Evolutionary conservation across 176 grass and related monocot genomes (phyloP), one percentile per base, ranked within the genome.

Genomic region (Rhynchospora breviuscula): DNA sequence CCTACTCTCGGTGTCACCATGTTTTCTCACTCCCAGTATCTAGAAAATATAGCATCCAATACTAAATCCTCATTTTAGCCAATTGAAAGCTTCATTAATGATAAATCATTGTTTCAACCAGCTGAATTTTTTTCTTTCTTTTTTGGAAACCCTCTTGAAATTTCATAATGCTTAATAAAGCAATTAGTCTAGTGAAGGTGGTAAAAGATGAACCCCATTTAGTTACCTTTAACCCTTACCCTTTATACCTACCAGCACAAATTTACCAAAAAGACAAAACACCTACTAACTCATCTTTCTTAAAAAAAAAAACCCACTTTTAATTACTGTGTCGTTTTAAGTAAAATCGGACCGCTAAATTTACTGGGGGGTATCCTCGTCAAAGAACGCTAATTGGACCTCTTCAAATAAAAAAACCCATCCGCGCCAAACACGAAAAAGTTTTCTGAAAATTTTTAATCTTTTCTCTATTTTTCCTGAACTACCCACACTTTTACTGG

Each of bases 391-490:
- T 67, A 18, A 67, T 51, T 82, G 80, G 80, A 82, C 80, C 62
- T 17, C 62, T 31, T 82, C 62, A 21, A 40, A 53, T 82, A 65
- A 67, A 49, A 66, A 44, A 82, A 67, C 40, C 79, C 61, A 53
- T 44, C 45, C 62, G 80, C 80, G 80, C 80, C 80, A 67, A 82
- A 18, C 60, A 26, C 62, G 60, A 48, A 81, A 81, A 64, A 81
- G 59, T 47, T 18, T 23, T 64, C 21, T 57, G 33, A 57, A 47
- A 18, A 47, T 64, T 81, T 63, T 14, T 29, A 62, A 45, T 7
- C 29, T 22, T 23, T 48, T 25, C 10, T 19, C 15, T 1, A 10
- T 22, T 10, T 82, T 82, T 67, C 61, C 43, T 29, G 7, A 67
- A 67, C 29, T 67, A 54, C 80, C 80, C 80, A 9, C 6, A 15